Evolutionary conservation across 192 early-diverging fungal genomes (phyloP).

Genomic region (Powellomyces hirtus): DNA sequence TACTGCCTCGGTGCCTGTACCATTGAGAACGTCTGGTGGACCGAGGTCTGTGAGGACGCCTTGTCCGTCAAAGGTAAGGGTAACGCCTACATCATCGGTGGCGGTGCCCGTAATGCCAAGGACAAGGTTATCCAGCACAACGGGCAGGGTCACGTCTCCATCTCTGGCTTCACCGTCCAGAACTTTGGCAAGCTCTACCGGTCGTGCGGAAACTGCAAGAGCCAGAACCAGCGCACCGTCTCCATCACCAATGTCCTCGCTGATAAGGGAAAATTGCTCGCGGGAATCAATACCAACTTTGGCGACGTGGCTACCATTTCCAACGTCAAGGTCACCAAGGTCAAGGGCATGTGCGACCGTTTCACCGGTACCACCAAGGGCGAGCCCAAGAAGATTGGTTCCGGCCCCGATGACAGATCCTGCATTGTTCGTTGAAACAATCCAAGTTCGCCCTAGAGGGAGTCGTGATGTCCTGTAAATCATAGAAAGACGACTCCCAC

Average conservation of each 20-base stretch:
- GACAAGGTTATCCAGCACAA: conserved; percentile 29
- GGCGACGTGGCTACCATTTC: background rate
- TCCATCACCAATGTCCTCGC: conserved; percentile 12
- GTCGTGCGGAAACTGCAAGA: conserved; percentile 17
- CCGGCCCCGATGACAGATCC: background rate
- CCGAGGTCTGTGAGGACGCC: conserved; percentile 23
- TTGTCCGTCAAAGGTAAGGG: conserved; percentile 18
- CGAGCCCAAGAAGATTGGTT: conserved; percentile 7
- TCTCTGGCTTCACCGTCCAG: conserved; percentile 9
- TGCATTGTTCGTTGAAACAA: no score
- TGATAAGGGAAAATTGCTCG: conserved; percentile 9
- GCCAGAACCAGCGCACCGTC: background rate
- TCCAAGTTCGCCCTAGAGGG: no score
- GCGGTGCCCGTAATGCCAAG: conserved; percentile 16
- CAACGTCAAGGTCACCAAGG: background rate
- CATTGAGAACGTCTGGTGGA: conserved; percentile 17
- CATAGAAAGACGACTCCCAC: no score
- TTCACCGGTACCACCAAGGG: background rate
- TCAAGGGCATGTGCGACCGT: background rate
- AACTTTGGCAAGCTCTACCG: conserved; percentile 26
- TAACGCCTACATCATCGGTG: background rate
- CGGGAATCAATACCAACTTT: conserved; percentile 24
- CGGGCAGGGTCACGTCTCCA: background rate
- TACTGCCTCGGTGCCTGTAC: conserved; percentile 22
- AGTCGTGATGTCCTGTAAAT: no score